phyloP scores from a whole-genome alignment of 306 rosid species.

The Pueraria montana region DNA sequence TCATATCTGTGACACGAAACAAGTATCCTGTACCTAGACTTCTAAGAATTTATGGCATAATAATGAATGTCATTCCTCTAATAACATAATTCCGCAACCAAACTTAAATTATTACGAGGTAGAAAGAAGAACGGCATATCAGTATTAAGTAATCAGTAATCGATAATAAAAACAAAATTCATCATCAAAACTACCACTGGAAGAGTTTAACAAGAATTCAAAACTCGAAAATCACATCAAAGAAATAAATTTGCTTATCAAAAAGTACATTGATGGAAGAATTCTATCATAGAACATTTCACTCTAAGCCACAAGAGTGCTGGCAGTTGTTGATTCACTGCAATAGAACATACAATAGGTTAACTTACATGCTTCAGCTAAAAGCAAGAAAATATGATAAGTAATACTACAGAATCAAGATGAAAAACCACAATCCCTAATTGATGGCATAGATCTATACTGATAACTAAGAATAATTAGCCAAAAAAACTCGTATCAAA shows the following conservation, averaged over 20 bases:
- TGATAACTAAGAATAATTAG: neutral
- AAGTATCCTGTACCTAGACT: neutral
- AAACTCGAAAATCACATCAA: constrained; percentile 41
- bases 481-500: neutral
- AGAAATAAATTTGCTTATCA: constrained; percentile 33
- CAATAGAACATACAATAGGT: constrained; percentile 39
- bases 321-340: constrained; percentile 70
- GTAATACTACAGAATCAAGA: neutral
- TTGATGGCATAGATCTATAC: neutral
- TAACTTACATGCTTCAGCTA: neutral
- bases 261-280: constrained; percentile 37
- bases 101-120: neutral
- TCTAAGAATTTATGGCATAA: neutral
- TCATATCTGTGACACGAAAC: neutral
- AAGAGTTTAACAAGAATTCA: constrained; percentile 28
- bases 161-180: constrained; percentile 35
- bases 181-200: constrained; percentile 28
- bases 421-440: neutral
- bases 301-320: constrained; percentile 82
- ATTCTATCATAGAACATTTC: constrained; percentile 37
- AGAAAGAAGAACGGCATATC: neutral
- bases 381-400: too few species aligned
- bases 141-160: neutral
- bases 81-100: neutral
- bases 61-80: neutral